phyloP scores from a whole-genome alignment of 2,329 filamentous ascomycete genomes.

The Pleurostoma richardsiae region DNA sequence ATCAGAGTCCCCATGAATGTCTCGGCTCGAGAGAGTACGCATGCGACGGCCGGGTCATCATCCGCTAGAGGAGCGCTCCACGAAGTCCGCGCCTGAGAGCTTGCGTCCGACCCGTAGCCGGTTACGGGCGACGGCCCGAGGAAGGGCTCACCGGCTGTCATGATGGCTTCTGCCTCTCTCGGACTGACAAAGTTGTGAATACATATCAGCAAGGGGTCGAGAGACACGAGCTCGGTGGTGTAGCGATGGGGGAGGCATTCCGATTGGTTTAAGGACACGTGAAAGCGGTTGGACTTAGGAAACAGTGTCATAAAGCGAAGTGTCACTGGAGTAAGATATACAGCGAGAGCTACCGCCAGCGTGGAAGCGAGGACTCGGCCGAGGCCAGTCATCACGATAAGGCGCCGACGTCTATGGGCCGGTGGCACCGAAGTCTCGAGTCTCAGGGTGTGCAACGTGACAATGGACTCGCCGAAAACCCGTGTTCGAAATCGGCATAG shows the following conservation, averaged over 20 bases:
- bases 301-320: no score
- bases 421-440: no score
- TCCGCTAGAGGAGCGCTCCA: constrained; percentile 24
- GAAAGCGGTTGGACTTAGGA: no score
- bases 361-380: no score
- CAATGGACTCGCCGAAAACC: no score
- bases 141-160: constrained; percentile 19
- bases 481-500: no score
- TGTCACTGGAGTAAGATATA: not conserved
- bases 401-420: no score
- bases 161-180: constrained; percentile 21
- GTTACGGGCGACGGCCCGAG: constrained; percentile 27
- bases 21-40: constrained; percentile 25
- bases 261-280: no score
- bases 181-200: constrained; percentile 27
- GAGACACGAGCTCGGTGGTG: constrained; percentile 29
- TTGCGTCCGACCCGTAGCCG: constrained; percentile 19
- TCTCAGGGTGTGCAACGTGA: no score
- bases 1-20: constrained; percentile 27
- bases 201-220: constrained; percentile 31
- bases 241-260: constrained; percentile 20
- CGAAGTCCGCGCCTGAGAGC: constrained; percentile 27
- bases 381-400: no score
- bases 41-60: constrained; percentile 21
- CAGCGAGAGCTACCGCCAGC: not conserved